Percentiles rank a stretch among this genome's conserved stretches.
Conservation (phyloP, 176 grass and related monocot genomes). For the Aegilops tauschii region DNA sequence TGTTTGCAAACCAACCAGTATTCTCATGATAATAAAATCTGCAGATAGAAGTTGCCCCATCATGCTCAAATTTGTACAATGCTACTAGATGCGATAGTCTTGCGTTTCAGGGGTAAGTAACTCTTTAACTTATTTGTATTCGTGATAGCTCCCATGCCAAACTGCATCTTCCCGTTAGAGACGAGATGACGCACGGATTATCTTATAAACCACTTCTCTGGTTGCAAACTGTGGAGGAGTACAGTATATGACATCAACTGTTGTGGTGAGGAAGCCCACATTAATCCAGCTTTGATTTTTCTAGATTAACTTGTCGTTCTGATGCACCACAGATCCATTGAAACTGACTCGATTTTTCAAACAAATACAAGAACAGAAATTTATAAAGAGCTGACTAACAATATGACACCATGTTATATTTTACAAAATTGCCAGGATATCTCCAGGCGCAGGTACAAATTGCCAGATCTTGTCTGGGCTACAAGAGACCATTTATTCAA, state of each 20-base stretch:
- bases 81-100: slow-evolving; percentile 75
- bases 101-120: slow-evolving; percentile 65
- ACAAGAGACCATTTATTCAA: neutral
- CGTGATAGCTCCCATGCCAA: neutral
- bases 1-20: slow-evolving; percentile 13
- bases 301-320: neutral
- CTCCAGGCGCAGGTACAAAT: neutral
- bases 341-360: neutral
- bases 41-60: too few relatives aligned
- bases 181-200: too few relatives aligned
- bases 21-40: slow-evolving; percentile 11
- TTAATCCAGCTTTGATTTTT: neutral
- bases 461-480: neutral
- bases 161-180: neutral
- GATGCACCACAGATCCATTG: neutral
- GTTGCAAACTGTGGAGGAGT: neutral
- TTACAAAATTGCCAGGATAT: slow-evolving; percentile 4
- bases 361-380: neutral
- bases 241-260: too few relatives aligned
- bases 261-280: neutral
- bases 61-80: slow-evolving; percentile 39
- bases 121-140: neutral
- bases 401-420: neutral
- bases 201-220: neutral
- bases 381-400: neutral